Evolutionary conservation across 345 rosid species (phyloP).

Genomic region (Aquilaria sinensis): DNA sequence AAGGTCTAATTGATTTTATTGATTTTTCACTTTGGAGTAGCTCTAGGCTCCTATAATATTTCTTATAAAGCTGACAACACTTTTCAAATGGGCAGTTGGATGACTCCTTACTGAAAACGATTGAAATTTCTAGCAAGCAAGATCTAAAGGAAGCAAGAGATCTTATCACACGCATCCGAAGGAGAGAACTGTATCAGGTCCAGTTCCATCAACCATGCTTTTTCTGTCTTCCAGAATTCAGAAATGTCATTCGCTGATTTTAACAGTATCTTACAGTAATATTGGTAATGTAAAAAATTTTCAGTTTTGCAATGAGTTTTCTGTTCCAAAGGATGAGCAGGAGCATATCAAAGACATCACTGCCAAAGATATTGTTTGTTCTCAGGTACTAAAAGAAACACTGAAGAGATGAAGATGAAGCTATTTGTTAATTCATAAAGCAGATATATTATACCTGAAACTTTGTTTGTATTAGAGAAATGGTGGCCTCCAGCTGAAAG

Average conservation of each 20-base stretch:
- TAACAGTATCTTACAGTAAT: not conserved
- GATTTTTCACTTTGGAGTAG: conserved; percentile 1
- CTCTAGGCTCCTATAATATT: conserved; percentile 1
- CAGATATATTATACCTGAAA: conserved; percentile 2
- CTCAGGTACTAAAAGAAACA: conserved; percentile 27
- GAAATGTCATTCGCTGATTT: too few relatives aligned
- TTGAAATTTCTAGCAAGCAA: conserved; percentile 39
- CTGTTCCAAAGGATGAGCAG: conserved; percentile 36
- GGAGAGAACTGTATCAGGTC: conserved; percentile 64
- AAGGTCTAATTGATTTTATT: conserved; percentile 33
- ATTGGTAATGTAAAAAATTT: conserved; percentile 2
- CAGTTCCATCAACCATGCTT: not conserved
- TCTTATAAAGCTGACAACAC: not conserved
- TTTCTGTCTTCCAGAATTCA: not conserved
- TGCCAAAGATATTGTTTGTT: conserved; percentile 44
- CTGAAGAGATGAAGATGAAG: not conserved
- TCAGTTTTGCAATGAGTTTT: conserved; percentile 44
- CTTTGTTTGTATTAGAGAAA: conserved; percentile 22
- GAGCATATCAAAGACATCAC: conserved; percentile 40
- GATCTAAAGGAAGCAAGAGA: conserved; percentile 49
- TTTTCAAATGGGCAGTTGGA: conserved; percentile 40
- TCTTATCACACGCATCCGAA: conserved; percentile 43
- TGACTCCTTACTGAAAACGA: conserved; percentile 46
- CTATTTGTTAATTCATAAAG: conserved; percentile 4
- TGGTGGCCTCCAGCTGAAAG: conserved; percentile 22